These are phyloP conservation scores for Nematocida sp. DNA, from an alignment of 371 early-diverging fungal species.

Conservation along the genomic window DNA sequence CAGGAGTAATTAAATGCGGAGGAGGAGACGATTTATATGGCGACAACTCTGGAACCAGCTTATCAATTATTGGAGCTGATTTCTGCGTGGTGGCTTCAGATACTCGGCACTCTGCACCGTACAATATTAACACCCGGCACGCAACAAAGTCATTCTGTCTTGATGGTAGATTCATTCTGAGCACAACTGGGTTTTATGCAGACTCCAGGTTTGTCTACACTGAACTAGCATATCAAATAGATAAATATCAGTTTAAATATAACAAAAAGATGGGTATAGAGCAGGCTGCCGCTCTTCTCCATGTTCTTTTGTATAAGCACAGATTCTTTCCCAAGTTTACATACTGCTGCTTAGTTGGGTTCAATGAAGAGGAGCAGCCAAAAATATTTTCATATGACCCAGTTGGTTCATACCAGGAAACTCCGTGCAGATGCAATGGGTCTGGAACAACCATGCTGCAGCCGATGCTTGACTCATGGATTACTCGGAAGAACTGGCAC, in stretches of 20 bases:
- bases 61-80: conserved; percentile 88
- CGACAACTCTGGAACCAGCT: conserved; percentile 78
- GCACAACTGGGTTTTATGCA: conserved; percentile 86
- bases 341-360: conserved; percentile 82
- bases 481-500: conserved; percentile 71
- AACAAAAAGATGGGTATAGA: conserved; percentile 84
- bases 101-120: conserved; percentile 90
- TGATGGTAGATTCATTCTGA: conserved; percentile 75
- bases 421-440: conserved; percentile 78
- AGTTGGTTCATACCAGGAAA: conserved; percentile 84
- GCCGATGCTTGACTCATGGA: conserved; percentile 94
- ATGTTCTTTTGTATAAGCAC: conserved; percentile 79
- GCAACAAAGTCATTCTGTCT: conserved; percentile 84
- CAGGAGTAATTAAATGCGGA: conserved; percentile 26
- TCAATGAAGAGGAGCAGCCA: conserved; percentile 77
- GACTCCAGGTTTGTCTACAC: conserved; percentile 83
- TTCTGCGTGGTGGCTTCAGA: conserved; percentile 89
- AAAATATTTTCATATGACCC: conserved; percentile 89
- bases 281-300: conserved; percentile 86
- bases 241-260: conserved; percentile 71
- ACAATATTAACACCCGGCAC: conserved; percentile 86
- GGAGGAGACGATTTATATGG: conserved; percentile 71
- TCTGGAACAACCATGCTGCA: conserved; percentile 85
- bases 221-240: conserved; percentile 75
- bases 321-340: conserved; percentile 97